phyloP scores from a whole-genome alignment of 2,329 filamentous ascomycete genomes.

The Colletotrichum tabaci region DNA sequence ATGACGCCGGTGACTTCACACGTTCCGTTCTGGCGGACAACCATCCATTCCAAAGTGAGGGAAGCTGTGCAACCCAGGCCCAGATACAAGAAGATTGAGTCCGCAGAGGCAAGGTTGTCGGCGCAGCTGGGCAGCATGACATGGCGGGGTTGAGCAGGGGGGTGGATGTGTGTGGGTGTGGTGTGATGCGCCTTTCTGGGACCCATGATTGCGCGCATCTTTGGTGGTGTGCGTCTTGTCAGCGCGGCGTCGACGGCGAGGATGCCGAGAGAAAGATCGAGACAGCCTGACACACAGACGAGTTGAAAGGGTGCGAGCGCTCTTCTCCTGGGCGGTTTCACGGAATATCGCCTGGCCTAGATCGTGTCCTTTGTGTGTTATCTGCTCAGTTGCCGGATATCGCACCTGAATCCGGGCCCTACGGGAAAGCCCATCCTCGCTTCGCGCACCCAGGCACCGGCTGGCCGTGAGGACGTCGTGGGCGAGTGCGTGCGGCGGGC shows the following conservation, averaged over 20 bases:
- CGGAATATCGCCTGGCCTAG: conserved; percentile 15
- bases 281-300: not conserved
- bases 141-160: conserved; percentile 39
- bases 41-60: too few relatives aligned
- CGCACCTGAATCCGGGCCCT: not conserved
- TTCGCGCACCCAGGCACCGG: not conserved
- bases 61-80: not conserved
- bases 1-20: conserved; percentile 6
- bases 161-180: not conserved
- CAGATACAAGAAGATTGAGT: conserved; percentile 9
- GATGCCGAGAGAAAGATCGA: conserved; percentile 2
- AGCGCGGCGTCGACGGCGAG: conserved; percentile 17
- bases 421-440: conserved; percentile 14
- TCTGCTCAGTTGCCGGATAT: conserved; percentile 3
- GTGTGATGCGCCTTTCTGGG: not conserved
- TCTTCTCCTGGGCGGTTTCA: conserved; percentile 23
- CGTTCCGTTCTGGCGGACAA: too few relatives aligned
- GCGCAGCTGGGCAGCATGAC: conserved; percentile 36
- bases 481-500: conserved; percentile 3
- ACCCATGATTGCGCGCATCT: conserved; percentile 34
- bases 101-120: conserved; percentile 24
- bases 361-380: conserved; percentile 7
- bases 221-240: conserved; percentile 32
- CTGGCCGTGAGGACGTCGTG: conserved; percentile 22
- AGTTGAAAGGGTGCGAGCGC: not conserved